Evolutionary conservation across 1,284 basidiomycete genomes (phyloP), one percentile per base, ranked within the genome.

Genomic region (Cryptococcus wingfieldii): DNA sequence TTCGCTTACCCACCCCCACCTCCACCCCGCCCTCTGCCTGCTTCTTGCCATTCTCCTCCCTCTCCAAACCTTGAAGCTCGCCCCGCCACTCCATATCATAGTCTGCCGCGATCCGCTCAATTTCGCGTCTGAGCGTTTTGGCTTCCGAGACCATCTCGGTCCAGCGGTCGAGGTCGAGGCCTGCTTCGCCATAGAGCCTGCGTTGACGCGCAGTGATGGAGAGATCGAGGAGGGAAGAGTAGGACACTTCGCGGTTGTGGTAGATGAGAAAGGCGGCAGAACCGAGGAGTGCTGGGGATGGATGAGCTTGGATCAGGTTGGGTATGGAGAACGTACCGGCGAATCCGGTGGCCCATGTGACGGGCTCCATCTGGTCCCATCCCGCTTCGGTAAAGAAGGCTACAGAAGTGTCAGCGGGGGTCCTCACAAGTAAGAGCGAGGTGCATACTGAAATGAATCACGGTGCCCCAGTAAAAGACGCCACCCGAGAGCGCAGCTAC

Each of bases 281-380:
- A n/a, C 58, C 48, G 10, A 71, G 56, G 31, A 69, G 53, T 14
- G 64, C 60, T 34, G 31, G 1, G 31, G 0, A 10, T 6, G 10
- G 31, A 10, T 34, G 1, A 34, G 31, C 10, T 6, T 34, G 31
- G 1, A 34, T 34, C 31, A 34, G 31, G 31, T 34, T 34, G 31
- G 5, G 10, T 34, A 34, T 2, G 23, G 2, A 23, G 23, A 23
- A 23, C 31, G 31, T 34, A 34, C 31, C 31, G 5, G 62, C 67
- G 49, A 71, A 69, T 18, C 69, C 67, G 2, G 65, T 66, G 12
- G 67, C 61, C 67, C 67, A 71, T 13, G 69, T 71, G 8, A 71
- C 80, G 2, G 85, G 85, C 66, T 87, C 84, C 84, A 86, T 86
- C 10, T 84, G 73, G 61, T 86, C 84, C 84, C 83, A 84, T 42